These are phyloP conservation scores for Laetiporus sulphureus DNA, from an alignment of 1,284 basidiomycete genomes.

Conservation along the genomic window DNA sequence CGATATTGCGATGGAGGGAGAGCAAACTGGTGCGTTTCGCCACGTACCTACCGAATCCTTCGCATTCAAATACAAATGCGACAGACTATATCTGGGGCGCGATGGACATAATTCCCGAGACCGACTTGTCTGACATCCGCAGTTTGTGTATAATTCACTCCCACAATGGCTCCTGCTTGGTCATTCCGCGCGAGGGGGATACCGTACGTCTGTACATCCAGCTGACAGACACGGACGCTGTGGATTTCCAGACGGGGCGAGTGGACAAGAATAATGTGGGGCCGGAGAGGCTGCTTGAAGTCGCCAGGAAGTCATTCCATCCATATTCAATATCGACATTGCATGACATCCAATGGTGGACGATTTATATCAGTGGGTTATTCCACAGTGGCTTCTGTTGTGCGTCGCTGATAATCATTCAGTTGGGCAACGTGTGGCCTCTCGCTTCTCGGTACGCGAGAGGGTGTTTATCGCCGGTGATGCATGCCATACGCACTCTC, in stretches of 20 bases:
- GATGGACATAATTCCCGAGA: slow-evolving; percentile 61
- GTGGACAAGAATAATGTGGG: slow-evolving; percentile 57
- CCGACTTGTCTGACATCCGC: slow-evolving; percentile 80
- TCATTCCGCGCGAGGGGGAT: slow-evolving; percentile 73
- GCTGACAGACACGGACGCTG: slow-evolving; percentile 43
- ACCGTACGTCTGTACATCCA: slow-evolving; percentile 74
- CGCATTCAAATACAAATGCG: too few relatives aligned
- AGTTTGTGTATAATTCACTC: slow-evolving; percentile 60
- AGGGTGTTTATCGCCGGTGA: slow-evolving; percentile 59
- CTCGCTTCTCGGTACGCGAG: slow-evolving; percentile 56
- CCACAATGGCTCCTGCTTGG: slow-evolving; percentile 49
- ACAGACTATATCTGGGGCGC: slow-evolving; percentile 78
- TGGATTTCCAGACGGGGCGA: slow-evolving; percentile 44
- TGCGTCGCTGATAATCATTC: neutral
- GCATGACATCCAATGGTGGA: slow-evolving; percentile 73
- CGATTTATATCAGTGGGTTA: slow-evolving; percentile 53
- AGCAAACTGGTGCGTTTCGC: slow-evolving; percentile 50
- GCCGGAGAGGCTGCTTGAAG: slow-evolving; percentile 57
- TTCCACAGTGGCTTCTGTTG: neutral
- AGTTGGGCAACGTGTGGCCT: slow-evolving; percentile 75
- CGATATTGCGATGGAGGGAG: slow-evolving; percentile 69
- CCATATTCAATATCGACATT: slow-evolving; percentile 62
- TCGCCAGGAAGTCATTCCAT: slow-evolving; percentile 57
- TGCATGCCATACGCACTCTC: slow-evolving; percentile 1
- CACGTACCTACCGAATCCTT: slow-evolving; percentile 5